A percentile compares a stretch with the other conserved stretches of the same genome.
Conservation (phyloP, 2,329 filamentous ascomycete genomes). For the Calonectria ilicicola region DNA sequence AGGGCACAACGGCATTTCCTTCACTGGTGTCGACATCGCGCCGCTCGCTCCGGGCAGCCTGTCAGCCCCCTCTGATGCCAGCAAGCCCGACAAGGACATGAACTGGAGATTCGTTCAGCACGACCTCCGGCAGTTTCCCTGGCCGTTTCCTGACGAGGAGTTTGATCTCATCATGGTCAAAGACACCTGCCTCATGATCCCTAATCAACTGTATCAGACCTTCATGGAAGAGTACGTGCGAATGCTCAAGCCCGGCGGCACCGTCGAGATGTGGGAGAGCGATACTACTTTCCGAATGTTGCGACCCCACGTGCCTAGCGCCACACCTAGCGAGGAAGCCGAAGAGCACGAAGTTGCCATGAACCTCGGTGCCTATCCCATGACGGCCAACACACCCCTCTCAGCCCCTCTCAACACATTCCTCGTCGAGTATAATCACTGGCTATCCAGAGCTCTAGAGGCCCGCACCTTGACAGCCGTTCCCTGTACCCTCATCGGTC, state of each 20-base stretch:
- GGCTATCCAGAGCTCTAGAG: conserved; percentile 83
- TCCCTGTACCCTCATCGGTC: conserved; percentile 82
- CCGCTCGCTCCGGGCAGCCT: conserved; percentile 68
- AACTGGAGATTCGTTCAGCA: conserved; percentile 92
- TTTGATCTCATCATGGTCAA: conserved; percentile 94
- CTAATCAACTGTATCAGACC: conserved; percentile 67
- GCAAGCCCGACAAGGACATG: conserved; percentile 77
- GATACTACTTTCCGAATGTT: conserved; percentile 88
- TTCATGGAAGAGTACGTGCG: conserved; percentile 81
- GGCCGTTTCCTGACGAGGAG: conserved; percentile 82
- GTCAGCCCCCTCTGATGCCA: conserved; percentile 45
- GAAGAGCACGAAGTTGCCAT: conserved; percentile 74
- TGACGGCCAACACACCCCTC: conserved; percentile 86
- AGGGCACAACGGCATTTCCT: conserved; percentile 78
- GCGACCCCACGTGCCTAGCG: conserved; percentile 77
- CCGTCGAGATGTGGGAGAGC: conserved; percentile 89
- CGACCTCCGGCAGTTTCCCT: conserved; percentile 79
- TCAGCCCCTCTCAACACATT: conserved; percentile 84
- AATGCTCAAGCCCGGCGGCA: conserved; percentile 81
- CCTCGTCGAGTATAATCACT: conserved; percentile 84
- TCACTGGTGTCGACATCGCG: conserved; percentile 86
- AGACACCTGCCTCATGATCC: conserved; percentile 77
- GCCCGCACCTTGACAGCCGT: conserved; percentile 76
- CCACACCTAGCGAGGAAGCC: conserved; percentile 48
- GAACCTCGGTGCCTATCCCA: conserved; percentile 82